Evolutionary conservation across 257 asterid species (phyloP).

Genomic region (Nicotiana tomentosiformis): DNA sequence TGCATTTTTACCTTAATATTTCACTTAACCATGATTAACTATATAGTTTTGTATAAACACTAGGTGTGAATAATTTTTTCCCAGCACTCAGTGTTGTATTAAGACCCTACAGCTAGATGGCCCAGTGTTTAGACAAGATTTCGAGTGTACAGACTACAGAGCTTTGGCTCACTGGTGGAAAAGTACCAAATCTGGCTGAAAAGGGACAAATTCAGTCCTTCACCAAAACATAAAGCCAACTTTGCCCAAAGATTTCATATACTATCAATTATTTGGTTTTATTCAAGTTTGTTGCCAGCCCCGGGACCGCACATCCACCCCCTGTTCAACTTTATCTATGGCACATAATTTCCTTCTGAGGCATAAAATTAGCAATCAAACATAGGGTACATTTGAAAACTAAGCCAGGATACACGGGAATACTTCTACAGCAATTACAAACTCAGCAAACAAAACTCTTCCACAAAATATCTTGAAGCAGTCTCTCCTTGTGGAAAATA

Average conservation of each 20-base stretch:
- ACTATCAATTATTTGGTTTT: not conserved
- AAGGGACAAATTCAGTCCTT: not conserved
- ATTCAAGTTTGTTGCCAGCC: not conserved
- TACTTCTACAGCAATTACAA: not conserved
- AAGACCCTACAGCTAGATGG: not conserved
- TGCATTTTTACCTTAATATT: no score
- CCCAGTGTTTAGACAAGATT: not conserved
- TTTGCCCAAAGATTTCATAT: not conserved
- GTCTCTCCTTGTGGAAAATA: not conserved
- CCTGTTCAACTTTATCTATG: not conserved
- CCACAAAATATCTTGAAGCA: not conserved
- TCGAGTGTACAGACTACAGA: no score
- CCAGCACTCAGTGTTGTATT: not conserved
- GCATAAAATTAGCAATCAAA: not conserved
- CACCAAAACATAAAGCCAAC: not conserved
- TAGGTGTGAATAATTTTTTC: not conserved
- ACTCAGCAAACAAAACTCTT: not conserved
- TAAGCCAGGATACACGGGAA: not conserved
- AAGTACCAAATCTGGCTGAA: not conserved
- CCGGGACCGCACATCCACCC: not conserved
- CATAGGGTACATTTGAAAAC: not conserved
- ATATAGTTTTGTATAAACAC: no score
- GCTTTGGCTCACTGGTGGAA: not conserved
- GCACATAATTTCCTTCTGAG: not conserved
- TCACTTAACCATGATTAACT: not conserved